A percentile compares a stretch with the other conserved stretches of the same genome.
These are phyloP conservation scores for Yamagishiella unicocca DNA, from an alignment of 139 green algal species.

Conservation along the genomic window DNA sequence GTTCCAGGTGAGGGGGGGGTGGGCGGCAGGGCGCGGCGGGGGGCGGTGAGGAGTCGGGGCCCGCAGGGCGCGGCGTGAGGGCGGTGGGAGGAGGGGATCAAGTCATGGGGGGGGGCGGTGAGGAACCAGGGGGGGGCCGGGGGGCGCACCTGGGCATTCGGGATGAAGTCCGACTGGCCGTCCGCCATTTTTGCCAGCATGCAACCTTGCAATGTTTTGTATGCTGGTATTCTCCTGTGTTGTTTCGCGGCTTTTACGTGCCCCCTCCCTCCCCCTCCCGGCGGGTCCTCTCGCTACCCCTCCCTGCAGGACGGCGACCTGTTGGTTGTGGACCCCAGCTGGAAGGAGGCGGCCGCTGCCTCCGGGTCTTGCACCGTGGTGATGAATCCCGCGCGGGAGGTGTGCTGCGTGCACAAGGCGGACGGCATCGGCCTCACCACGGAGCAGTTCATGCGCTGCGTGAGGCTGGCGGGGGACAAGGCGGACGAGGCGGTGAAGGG, in stretches of 20 bases:
- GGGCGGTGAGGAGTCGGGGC: not conserved
- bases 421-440: constrained; percentile 70
- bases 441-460: constrained; percentile 60
- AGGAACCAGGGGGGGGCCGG: no score
- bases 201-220: no score
- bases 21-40: not conserved
- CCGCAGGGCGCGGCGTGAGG: no score
- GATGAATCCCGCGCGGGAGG: constrained; percentile 63
- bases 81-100: not conserved
- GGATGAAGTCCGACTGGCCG: no score
- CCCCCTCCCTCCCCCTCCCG: not conserved
- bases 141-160: no score
- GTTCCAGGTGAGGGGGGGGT: constrained; percentile 71
- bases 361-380: constrained; percentile 48
- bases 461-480: constrained; percentile 43
- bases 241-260: no score
- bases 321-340: constrained; percentile 80
- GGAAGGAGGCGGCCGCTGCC: constrained; percentile 80
- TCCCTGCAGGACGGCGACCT: constrained; percentile 62
- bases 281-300: not conserved
- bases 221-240: no score
- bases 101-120: no score
- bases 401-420: constrained; percentile 87
- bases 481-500: constrained; percentile 57
- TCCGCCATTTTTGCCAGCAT: no score